These are phyloP conservation scores for Durio zibethinus DNA, from an alignment of 345 rosid genomes.

Conservation along the genomic window DNA sequence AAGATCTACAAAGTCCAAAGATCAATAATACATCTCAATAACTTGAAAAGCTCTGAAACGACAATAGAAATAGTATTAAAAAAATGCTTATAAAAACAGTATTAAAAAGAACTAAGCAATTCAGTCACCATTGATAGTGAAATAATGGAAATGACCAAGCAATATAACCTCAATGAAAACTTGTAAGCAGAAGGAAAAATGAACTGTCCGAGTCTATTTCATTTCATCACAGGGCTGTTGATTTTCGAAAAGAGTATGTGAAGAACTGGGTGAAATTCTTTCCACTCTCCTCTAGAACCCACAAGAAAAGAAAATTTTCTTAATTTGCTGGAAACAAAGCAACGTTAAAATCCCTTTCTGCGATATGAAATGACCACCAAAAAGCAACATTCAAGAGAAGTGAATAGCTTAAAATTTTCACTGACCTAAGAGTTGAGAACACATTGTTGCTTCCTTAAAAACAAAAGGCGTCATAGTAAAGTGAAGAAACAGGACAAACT, in stretches of 20 bases:
- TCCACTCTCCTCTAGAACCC: background rate
- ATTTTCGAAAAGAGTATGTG: background rate
- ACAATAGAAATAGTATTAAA: too few species aligned
- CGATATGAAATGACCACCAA: background rate
- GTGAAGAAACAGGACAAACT: too few species aligned
- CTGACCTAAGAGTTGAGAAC: too few species aligned
- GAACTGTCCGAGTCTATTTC: background rate
- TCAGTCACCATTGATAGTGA: too few species aligned
- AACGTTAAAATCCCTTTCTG: background rate
- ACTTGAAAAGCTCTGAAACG: background rate
- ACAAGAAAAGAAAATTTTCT: background rate
- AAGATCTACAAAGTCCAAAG: background rate
- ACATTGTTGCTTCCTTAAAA: too few species aligned
- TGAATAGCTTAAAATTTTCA: background rate
- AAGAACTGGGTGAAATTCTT: too few species aligned
- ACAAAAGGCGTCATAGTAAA: too few species aligned
- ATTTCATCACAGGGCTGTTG: background rate
- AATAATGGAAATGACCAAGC: too few species aligned
- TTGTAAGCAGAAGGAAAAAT: background rate
- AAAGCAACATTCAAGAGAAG: background rate
- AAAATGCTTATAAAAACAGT: too few species aligned
- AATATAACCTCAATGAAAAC: background rate
- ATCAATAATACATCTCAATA: background rate
- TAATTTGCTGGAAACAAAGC: background rate
- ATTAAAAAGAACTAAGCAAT: too few species aligned